phyloP scores from a whole-genome alignment of 2,329 filamentous ascomycete genomes.

The Aspergillus uvarum region DNA sequence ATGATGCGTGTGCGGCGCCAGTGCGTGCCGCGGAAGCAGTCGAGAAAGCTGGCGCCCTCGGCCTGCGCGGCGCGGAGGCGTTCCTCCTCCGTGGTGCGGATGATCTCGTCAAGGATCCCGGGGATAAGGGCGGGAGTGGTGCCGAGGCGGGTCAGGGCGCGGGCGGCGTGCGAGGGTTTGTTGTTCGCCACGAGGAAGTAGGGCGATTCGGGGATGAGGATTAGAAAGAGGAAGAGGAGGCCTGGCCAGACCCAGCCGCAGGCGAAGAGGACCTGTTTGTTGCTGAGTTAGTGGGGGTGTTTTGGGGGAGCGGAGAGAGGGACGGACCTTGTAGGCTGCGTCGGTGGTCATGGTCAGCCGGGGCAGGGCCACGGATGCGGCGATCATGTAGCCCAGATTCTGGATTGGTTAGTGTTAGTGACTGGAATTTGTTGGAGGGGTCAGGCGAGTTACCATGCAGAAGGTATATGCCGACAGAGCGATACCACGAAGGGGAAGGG shows the following conservation, averaged over 20 bases:
- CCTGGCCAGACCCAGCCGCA: slow-evolving; percentile 6
- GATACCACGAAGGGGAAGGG: not conserved
- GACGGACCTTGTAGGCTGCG: slow-evolving; percentile 2
- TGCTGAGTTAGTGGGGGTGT: not conserved
- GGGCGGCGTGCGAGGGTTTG: not conserved
- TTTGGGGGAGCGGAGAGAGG: too few species aligned
- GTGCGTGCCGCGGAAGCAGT: not conserved
- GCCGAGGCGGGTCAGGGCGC: not conserved
- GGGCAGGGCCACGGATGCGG: not conserved
- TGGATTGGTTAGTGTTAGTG: not conserved
- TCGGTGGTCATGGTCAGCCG: not conserved
- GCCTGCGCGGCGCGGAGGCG: not conserved
- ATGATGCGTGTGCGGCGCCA: slow-evolving; percentile 10
- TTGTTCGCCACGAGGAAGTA: not conserved
- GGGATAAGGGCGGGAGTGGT: not conserved
- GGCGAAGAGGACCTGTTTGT: slow-evolving; percentile 4
- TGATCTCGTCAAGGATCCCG: not conserved
- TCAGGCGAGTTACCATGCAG: not conserved
- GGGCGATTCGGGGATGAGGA: slow-evolving; percentile 4
- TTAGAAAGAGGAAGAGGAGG: not conserved
- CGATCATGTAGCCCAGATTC: slow-evolving; percentile 5
- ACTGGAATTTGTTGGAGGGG: not conserved
- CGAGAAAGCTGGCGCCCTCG: not conserved
- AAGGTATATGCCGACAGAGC: slow-evolving; percentile 4
- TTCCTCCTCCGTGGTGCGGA: not conserved